Conservation (phyloP, 768 basidiomycete species). For the Cubamyces lactineus region DNA sequence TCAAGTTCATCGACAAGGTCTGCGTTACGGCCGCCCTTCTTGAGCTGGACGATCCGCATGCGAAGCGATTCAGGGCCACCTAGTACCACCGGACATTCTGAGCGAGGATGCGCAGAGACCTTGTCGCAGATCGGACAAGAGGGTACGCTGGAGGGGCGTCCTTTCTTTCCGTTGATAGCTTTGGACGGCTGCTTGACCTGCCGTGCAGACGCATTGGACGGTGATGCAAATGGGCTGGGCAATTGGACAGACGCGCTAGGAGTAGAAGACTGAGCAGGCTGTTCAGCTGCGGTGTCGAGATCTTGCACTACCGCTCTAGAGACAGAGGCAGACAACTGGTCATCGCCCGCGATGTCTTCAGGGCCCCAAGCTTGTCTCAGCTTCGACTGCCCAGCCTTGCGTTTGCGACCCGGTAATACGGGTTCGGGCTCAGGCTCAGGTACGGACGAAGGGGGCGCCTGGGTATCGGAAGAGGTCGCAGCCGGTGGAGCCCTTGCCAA, state of each 20-base stretch:
- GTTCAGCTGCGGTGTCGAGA: neutral
- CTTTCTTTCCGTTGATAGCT: conserved; percentile 9
- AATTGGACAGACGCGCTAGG: too few relatives aligned
- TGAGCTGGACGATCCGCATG: conserved; percentile 49
- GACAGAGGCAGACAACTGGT: neutral
- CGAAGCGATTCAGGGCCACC: conserved; percentile 48
- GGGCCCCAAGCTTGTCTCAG: conserved; percentile 22
- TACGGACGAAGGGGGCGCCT: neutral
- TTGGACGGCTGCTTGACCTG: neutral
- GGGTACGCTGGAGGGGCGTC: conserved; percentile 7
- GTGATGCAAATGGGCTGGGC: too few relatives aligned
- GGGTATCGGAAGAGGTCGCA: neutral
- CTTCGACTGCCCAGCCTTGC: conserved; percentile 20
- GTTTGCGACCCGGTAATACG: conserved; percentile 12
- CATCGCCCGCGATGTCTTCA: conserved; percentile 10
- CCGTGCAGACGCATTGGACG: neutral
- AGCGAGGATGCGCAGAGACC: conserved; percentile 50
- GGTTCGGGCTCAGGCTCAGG: neutral
- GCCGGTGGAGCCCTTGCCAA: neutral
- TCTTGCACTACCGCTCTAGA: neutral
- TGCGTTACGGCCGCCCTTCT: conserved; percentile 30
- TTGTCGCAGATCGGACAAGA: conserved; percentile 51
- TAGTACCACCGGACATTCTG: conserved; percentile 51
- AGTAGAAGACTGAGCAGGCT: neutral
- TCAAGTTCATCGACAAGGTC: conserved; percentile 48